Conservation (phyloP, 108 stramenopile species). For the Cyclotella atomus region DNA sequence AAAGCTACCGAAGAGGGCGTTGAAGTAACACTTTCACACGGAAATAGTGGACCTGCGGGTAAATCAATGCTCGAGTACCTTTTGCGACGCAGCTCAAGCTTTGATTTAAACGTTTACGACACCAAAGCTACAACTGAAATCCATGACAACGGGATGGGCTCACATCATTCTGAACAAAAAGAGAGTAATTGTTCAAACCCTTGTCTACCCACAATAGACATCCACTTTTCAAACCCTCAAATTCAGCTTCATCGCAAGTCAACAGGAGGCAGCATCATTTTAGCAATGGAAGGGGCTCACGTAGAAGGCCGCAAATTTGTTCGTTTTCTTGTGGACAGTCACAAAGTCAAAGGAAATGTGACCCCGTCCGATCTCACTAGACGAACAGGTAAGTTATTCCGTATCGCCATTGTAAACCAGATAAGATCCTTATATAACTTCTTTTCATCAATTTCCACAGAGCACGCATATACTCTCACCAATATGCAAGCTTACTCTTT, state of each 20-base stretch:
- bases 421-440: background rate
- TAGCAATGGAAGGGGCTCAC: conserved; percentile 57
- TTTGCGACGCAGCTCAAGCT: conserved; percentile 22
- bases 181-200: conserved; percentile 2
- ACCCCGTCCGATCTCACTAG: conserved; percentile 44
- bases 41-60: background rate
- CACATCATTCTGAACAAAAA: background rate
- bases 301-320: conserved; percentile 56
- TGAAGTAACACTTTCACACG: conserved; percentile 6
- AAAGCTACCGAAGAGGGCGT: conserved; percentile 11
- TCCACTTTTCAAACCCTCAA: conserved; percentile 64
- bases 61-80: conserved; percentile 39
- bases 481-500: conserved; percentile 47
- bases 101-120: conserved; percentile 18
- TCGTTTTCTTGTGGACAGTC: conserved; percentile 33
- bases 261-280: conserved; percentile 55
- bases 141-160: background rate
- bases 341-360: conserved; percentile 13
- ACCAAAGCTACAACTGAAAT: background rate
- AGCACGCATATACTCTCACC: conserved; percentile 33
- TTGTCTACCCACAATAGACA: conserved; percentile 52
- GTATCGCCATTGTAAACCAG: background rate
- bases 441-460: conserved; percentile 3
- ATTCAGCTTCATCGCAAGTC: conserved; percentile 52
- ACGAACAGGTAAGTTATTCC: conserved; percentile 35